These are phyloP conservation scores for Xerocomellus chrysenteron DNA, from an alignment of 768 basidiomycete genomes.

Conservation along the genomic window DNA sequence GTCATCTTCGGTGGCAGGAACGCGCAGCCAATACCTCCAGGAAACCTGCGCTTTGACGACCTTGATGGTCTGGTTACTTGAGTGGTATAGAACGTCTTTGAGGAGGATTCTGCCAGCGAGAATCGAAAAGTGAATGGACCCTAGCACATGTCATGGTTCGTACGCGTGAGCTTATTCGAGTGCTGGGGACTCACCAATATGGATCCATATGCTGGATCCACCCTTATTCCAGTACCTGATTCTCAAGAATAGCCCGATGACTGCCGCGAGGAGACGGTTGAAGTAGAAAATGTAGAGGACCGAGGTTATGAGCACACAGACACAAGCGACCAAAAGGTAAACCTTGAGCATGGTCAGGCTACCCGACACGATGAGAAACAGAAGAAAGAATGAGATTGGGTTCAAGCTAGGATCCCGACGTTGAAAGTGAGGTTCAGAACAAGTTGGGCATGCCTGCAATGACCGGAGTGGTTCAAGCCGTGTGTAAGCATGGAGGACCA, in stretches of 20 bases:
- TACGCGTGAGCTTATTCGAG: background rate
- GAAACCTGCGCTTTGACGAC: slow-evolving; percentile 82
- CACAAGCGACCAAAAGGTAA: slow-evolving; percentile 62
- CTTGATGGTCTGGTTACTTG: slow-evolving; percentile 86
- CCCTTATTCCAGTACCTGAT: slow-evolving; percentile 76
- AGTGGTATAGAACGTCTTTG: slow-evolving; percentile 87
- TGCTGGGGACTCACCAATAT: slow-evolving; percentile 57
- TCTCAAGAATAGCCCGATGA: slow-evolving; percentile 66
- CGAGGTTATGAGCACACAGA: slow-evolving; percentile 52
- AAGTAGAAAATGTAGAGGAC: slow-evolving; percentile 87
- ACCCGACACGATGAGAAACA: background rate
- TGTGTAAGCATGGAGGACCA: no score
- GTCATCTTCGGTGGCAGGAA: slow-evolving; percentile 74
- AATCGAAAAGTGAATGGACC: slow-evolving; percentile 89
- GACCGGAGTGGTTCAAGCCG: no score
- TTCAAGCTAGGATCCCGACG: background rate
- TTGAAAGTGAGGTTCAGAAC: slow-evolving; percentile 1
- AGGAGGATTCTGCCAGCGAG: slow-evolving; percentile 84
- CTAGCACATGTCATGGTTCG: slow-evolving; percentile 37
- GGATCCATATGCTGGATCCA: slow-evolving; percentile 77
- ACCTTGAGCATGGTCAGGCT: slow-evolving; percentile 49
- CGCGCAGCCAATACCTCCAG: slow-evolving; percentile 93
- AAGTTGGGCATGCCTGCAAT: background rate
- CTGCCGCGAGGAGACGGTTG: slow-evolving; percentile 76
- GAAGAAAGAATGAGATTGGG: background rate